phyloP scores from a whole-genome alignment of 257 asterid species.

The Rubia yunnanensis region DNA sequence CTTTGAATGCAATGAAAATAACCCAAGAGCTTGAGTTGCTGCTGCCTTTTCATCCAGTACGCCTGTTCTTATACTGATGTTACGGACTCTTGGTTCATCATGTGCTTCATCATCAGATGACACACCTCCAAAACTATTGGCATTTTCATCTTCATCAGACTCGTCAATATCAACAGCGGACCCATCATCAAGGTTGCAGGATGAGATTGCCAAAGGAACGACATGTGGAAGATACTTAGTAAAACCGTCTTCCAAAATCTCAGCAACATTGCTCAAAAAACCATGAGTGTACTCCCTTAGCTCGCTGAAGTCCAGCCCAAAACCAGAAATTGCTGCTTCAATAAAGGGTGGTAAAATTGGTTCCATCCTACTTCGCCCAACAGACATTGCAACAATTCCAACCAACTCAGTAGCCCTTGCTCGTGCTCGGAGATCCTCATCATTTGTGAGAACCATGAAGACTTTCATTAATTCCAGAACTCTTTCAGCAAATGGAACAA shows the following conservation, averaged over 20 bases:
- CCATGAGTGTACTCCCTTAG: slow-evolving; percentile 99
- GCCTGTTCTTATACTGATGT: slow-evolving; percentile 95
- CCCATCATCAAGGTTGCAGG: slow-evolving; percentile 99
- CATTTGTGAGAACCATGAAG: slow-evolving; percentile 92
- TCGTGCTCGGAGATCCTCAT: slow-evolving; percentile 92
- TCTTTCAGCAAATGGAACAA: slow-evolving; percentile 85
- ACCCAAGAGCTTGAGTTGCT: slow-evolving; percentile 98
- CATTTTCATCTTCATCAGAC: slow-evolving; percentile 66
- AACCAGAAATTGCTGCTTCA: slow-evolving; percentile 94
- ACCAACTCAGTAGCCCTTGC: slow-evolving; percentile 98
- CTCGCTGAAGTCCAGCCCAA: slow-evolving; percentile 83
- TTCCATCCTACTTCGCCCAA: slow-evolving; percentile 87
- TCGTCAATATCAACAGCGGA: slow-evolving; percentile 96
- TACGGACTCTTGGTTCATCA: slow-evolving; percentile 94
- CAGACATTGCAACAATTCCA: slow-evolving; percentile 94
- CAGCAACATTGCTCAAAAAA: slow-evolving; percentile 90
- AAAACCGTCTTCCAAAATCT: slow-evolving; percentile 84
- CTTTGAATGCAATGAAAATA: slow-evolving; percentile 85
- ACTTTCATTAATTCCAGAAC: slow-evolving; percentile 90
- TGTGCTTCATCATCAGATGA: slow-evolving; percentile 98
- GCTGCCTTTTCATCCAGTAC: slow-evolving; percentile 99
- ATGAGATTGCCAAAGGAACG: slow-evolving; percentile 71
- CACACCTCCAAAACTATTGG: slow-evolving; percentile 79
- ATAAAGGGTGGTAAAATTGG: slow-evolving; percentile 79
- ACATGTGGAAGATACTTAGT: slow-evolving; percentile 93